Conservation (phyloP, 148 eudicot genomes). For the Rhododendron kiyosumense region DNA sequence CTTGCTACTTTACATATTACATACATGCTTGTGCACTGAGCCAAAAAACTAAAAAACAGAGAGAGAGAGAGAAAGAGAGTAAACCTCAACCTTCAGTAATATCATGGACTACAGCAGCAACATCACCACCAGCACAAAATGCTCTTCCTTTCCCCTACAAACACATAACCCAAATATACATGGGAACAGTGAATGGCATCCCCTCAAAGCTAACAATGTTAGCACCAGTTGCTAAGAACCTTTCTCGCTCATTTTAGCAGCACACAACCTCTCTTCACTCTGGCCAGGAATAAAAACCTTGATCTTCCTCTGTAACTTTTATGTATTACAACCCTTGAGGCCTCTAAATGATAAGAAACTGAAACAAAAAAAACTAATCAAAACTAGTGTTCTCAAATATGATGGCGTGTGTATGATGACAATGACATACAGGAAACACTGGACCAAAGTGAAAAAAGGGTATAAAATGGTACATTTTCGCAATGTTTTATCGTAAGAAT, state of each 20-base stretch:
- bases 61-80: too few relatives aligned
- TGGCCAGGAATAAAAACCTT: neutral
- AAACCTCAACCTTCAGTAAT: slow-evolving; percentile 42
- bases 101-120: slow-evolving; percentile 62
- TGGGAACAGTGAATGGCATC: neutral
- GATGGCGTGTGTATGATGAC: neutral
- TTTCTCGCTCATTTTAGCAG: slow-evolving; percentile 23
- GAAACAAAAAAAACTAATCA: neutral
- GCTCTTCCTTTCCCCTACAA: slow-evolving; percentile 82
- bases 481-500: neutral
- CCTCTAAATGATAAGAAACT: neutral
- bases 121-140: slow-evolving; percentile 96
- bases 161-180: neutral
- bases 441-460: neutral
- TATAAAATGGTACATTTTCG: neutral
- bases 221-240: neutral
- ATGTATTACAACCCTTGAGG: neutral
- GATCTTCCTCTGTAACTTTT: neutral
- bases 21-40: neutral
- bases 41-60: neutral
- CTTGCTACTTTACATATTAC: neutral
- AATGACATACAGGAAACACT: neutral
- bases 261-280: neutral
- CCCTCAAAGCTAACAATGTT: neutral
- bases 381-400: neutral